A percentile compares a stretch with the other conserved stretches of the same genome.
Evolutionary conservation across 345 rosid species (phyloP).

Genomic region (Ailanthus altissimus): DNA sequence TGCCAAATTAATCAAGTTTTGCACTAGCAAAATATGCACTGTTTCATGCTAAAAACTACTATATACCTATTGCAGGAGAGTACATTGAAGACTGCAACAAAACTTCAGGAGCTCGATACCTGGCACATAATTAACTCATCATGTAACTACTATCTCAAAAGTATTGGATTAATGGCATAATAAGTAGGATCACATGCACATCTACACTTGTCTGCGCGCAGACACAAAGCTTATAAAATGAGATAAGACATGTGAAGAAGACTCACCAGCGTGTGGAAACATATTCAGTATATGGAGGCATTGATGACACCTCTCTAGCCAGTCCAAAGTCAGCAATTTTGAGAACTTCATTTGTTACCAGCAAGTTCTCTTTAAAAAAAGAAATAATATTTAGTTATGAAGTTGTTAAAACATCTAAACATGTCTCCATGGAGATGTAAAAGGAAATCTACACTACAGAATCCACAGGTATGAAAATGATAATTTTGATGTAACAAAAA

Average conservation of each 20-base stretch:
- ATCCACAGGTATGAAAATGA: slow-evolving; percentile 9
- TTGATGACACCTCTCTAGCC: slow-evolving; percentile 88
- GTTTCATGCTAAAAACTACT: not conserved
- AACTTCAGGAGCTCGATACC: slow-evolving; percentile 99
- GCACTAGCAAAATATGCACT: not conserved
- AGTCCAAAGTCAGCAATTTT: slow-evolving; percentile 97
- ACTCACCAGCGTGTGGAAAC: slow-evolving; percentile 94
- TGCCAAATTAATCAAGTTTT: slow-evolving; percentile 8
- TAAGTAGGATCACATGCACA: not conserved
- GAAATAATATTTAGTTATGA: slow-evolving; percentile 8
- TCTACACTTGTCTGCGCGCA: not conserved
- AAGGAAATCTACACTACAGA: slow-evolving; percentile 7
- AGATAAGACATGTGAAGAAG: not conserved
- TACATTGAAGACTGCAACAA: slow-evolving; percentile 76
- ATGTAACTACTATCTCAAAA: slow-evolving; percentile 5
- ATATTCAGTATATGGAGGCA: slow-evolving; percentile 96
- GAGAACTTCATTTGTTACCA: slow-evolving; percentile 73
- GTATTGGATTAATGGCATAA: slow-evolving; percentile 6
- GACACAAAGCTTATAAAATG: not conserved
- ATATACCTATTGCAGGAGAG: slow-evolving; percentile 88
- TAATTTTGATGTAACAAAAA: not conserved
- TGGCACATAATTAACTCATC: slow-evolving; percentile 29
- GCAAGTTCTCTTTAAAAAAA: slow-evolving; percentile 66
- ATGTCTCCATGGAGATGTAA: slow-evolving; percentile 12
- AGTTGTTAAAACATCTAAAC: slow-evolving; percentile 16